Base-by-base conservation (phyloP, 352 stramenopile species). In the Globisporangium acanthophoron region DNA sequence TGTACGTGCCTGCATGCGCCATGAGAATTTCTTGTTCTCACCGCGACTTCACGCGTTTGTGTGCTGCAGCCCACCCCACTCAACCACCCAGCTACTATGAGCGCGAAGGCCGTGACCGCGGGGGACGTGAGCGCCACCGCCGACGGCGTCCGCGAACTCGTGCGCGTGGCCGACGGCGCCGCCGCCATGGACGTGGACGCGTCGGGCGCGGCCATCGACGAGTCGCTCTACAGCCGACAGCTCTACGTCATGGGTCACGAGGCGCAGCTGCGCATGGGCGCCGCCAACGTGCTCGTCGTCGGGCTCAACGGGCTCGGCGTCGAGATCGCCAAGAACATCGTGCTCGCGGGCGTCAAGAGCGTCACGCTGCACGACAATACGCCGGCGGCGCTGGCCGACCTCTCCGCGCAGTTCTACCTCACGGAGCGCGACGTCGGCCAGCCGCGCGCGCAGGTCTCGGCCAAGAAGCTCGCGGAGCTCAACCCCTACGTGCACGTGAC, bases 181-280 rank as follows among this genome's bases (percentile, higher is more conserved):
- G 12, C 51, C 6, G 66, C 71, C 35, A 89, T 87, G 80, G 78
- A 90, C 52, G 65, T 86, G 56, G 78, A 89, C 58, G 66, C 85
- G 52, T 64, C 56, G 11, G 76, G 71, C 12, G 52, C 67, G 29
- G 58, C 69, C 61, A 91, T 95, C 63, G 85, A 95, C 43, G 85
- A 95, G 58, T 65, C 81, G 31, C 76, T 96, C 11, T 97, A 97
- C 71, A 96, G 85, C 65, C 87, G 92, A 39, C 97, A 99, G 83
- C 85, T 99, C 11, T 99, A 99, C 66, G 98, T 99, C 24, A 99
- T 99, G 93, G 98, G 98, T 24, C 97, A 98, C 70, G 97, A 99
- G 65, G 97, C 97, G 15, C 97, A 99, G 80, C 76, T 91, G 60
- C 88, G 94, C 46, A 99, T 99, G 97, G 95, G 96, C 62, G 73